phyloP scores from a whole-genome alignment of 2,329 filamentous ascomycete genomes.

The Stachybotrys chartarum region DNA sequence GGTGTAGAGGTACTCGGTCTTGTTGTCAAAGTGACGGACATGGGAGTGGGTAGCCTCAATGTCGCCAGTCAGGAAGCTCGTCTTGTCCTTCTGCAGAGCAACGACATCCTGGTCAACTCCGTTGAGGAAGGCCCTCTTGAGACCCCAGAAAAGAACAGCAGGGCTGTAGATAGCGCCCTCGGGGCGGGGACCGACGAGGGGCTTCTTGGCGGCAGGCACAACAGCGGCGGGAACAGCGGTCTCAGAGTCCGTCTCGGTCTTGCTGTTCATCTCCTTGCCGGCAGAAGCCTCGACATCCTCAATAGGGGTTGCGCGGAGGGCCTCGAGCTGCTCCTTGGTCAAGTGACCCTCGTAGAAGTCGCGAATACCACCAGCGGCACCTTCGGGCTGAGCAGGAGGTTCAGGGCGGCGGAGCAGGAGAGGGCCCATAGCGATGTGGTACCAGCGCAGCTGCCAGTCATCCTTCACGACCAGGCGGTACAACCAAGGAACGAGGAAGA shows the following conservation, averaged over 20 bases:
- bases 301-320: slow-evolving; percentile 13
- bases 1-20: slow-evolving; percentile 49
- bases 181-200: slow-evolving; percentile 12
- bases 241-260: slow-evolving; percentile 17
- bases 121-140: slow-evolving; percentile 15
- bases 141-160: slow-evolving; percentile 13
- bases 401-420: slow-evolving; percentile 39
- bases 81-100: slow-evolving; percentile 31
- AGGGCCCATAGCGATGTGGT: slow-evolving; percentile 45
- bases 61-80: slow-evolving; percentile 44
- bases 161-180: slow-evolving; percentile 7
- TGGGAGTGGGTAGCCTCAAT: slow-evolving; percentile 48
- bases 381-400: slow-evolving; percentile 55
- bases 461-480: slow-evolving; percentile 51
- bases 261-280: background rate
- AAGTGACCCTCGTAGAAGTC: slow-evolving; percentile 51
- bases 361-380: slow-evolving; percentile 46
- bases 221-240: background rate
- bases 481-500: slow-evolving; percentile 54
- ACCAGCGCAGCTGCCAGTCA: slow-evolving; percentile 54
- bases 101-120: slow-evolving; percentile 19
- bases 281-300: slow-evolving; percentile 2
- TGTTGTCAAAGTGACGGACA: slow-evolving; percentile 54
- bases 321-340: slow-evolving; percentile 43
- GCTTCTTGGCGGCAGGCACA: slow-evolving; percentile 9